These are phyloP conservation scores for Avena sativa DNA, from an alignment of 176 grass and related monocot species.

Conservation along the genomic window DNA sequence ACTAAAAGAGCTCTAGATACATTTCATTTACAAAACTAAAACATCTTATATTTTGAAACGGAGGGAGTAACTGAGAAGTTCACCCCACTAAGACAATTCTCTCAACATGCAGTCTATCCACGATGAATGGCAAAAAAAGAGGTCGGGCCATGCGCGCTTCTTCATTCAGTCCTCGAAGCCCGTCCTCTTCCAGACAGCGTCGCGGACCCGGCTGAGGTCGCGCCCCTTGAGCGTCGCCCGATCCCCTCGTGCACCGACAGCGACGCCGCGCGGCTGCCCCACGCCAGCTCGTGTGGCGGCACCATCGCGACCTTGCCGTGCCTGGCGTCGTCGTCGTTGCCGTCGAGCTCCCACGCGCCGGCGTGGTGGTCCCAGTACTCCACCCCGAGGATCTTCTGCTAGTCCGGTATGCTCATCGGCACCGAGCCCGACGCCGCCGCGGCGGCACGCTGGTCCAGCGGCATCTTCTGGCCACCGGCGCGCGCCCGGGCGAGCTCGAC, in stretches of 20 bases:
- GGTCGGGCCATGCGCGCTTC: neutral
- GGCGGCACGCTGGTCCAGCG: neutral
- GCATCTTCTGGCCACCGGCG: constrained; percentile 51
- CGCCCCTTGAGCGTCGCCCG: constrained; percentile 94
- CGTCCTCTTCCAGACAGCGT: constrained; percentile 94
- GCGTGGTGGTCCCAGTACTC: constrained; percentile 52
- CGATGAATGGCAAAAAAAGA: too few relatives aligned
- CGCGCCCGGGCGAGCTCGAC: too few relatives aligned
- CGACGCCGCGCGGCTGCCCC: constrained; percentile 61
- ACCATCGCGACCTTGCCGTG: constrained; percentile 36
- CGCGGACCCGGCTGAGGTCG: constrained; percentile 87
- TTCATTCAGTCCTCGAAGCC: constrained; percentile 79
- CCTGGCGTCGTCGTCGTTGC: constrained; percentile 29
- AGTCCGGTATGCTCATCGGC: constrained; percentile 88
- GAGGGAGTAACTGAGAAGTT: too few relatives aligned
- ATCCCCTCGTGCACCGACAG: constrained; percentile 91
- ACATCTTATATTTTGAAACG: too few relatives aligned
- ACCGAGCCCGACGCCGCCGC: constrained; percentile 54
- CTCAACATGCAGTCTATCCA: too few relatives aligned
- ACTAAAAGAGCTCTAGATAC: too few relatives aligned
- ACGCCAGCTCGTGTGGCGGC: constrained; percentile 89
- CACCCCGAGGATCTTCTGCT: constrained; percentile 82
- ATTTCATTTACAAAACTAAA: too few relatives aligned
- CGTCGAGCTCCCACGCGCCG: constrained; percentile 47
- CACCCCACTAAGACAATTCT: too few relatives aligned